Percentiles rank a stretch among this genome's conserved stretches.
Conservation (phyloP, 2,329 filamentous ascomycete species). For the Alternaria viburni region DNA sequence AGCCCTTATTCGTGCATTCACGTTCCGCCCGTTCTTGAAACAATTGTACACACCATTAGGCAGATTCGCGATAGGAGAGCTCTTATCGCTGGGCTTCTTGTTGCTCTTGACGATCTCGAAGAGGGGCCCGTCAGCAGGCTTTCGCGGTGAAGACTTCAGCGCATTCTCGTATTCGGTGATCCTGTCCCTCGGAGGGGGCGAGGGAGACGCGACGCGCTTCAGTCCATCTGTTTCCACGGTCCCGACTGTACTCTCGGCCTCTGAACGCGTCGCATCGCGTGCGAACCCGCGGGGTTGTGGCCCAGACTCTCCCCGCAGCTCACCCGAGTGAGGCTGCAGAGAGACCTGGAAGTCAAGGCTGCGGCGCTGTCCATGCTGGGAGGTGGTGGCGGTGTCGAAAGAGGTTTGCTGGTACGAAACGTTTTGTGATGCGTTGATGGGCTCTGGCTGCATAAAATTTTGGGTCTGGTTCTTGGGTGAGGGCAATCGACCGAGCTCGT, state of each 20-base stretch:
- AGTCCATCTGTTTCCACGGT: conserved; percentile 33
- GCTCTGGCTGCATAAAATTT: conserved; percentile 72
- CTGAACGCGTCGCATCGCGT: conserved; percentile 31
- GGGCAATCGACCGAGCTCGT: conserved; percentile 63
- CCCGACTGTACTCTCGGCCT: conserved; percentile 14
- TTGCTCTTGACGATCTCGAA: conserved; percentile 61
- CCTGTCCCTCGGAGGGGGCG: conserved; percentile 53
- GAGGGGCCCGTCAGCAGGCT: conserved; percentile 50
- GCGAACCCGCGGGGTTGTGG: conserved; percentile 20
- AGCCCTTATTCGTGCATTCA: conserved; percentile 5
- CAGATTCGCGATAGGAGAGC: conserved; percentile 63
- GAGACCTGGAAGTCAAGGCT: conserved; percentile 54
- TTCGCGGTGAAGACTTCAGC: conserved; percentile 47
- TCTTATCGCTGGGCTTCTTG: conserved; percentile 52
- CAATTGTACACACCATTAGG: conserved; percentile 74
- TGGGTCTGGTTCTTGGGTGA: conserved; percentile 39
- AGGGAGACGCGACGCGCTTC: conserved; percentile 26
- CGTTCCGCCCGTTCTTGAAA: background rate
- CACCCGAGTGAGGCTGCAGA: conserved; percentile 48
- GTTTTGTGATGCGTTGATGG: conserved; percentile 57
- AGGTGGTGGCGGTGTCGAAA: conserved; percentile 46
- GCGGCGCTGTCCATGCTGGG: conserved; percentile 66
- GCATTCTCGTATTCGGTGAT: conserved; percentile 64
- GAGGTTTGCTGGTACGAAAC: conserved; percentile 49
- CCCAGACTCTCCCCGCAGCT: conserved; percentile 38